phyloP scores from a whole-genome alignment of 768 basidiomycete species.

The Clitopilus passeckerianus region DNA sequence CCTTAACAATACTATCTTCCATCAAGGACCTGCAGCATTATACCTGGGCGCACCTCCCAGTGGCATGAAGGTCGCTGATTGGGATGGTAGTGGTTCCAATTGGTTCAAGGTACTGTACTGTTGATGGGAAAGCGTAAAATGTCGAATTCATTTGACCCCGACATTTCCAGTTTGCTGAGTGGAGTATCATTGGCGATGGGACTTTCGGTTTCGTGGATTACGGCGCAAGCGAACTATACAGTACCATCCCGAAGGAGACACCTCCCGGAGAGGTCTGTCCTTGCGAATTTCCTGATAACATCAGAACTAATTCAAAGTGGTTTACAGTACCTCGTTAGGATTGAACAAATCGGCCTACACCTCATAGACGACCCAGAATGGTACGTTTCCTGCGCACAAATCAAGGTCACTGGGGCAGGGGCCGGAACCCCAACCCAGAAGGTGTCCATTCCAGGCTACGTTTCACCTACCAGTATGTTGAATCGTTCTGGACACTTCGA shows the following conservation, averaged over 20 bases:
- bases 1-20: slow-evolving; percentile 33
- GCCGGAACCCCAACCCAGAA: slow-evolving; percentile 30
- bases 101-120: slow-evolving; percentile 30
- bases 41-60: slow-evolving; percentile 35
- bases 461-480: slow-evolving; percentile 25
- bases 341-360: slow-evolving; percentile 40
- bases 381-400: slow-evolving; percentile 39
- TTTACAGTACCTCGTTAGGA: slow-evolving; percentile 28
- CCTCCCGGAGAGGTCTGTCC: slow-evolving; percentile 28
- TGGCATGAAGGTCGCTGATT: slow-evolving; percentile 23
- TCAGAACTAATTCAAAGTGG: neutral
- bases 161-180: slow-evolving; percentile 22
- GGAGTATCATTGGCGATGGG: slow-evolving; percentile 23
- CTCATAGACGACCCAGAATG: slow-evolving; percentile 33
- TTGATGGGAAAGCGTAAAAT: slow-evolving; percentile 14
- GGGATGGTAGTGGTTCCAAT: slow-evolving; percentile 33
- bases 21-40: slow-evolving; percentile 33
- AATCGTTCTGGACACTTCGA: neutral
- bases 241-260: slow-evolving; percentile 28
- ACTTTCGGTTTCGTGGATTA: slow-evolving; percentile 22
- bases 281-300: no score
- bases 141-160: slow-evolving; percentile 7
- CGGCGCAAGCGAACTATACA: slow-evolving; percentile 18
- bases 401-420: slow-evolving; percentile 34
- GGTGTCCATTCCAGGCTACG: slow-evolving; percentile 54